Evolutionary conservation across 2,329 filamentous ascomycete genomes (phyloP).

Genomic region (Aspergillus jensenii): DNA sequence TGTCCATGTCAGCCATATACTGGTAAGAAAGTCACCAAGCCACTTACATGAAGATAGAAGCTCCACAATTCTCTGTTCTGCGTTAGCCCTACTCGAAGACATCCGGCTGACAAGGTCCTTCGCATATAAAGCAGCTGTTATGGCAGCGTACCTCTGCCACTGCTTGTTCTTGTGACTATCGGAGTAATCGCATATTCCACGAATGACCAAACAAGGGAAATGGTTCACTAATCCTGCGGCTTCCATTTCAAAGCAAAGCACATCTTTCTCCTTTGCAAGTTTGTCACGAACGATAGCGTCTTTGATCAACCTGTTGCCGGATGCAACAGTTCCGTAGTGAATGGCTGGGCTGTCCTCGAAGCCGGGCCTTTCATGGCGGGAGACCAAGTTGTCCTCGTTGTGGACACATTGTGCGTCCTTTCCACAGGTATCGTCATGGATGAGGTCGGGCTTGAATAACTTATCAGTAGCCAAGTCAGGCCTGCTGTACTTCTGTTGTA

Average conservation of each 20-base stretch:
- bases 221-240: slow-evolving; percentile 11
- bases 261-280: background rate
- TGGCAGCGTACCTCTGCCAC: slow-evolving; percentile 39
- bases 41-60: no score
- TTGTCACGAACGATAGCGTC: slow-evolving; percentile 13
- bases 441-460: no score
- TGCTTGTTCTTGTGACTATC: slow-evolving; percentile 41
- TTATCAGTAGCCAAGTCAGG: no score
- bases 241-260: slow-evolving; percentile 14
- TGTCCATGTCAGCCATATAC: no score
- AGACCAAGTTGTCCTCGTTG: no score
- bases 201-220: slow-evolving; percentile 41
- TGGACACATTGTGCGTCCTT: no score
- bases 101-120: background rate
- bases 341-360: no score
- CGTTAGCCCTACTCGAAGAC: accelerated
- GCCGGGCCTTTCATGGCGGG: no score
- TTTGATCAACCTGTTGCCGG: slow-evolving; percentile 18
- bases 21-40: no score
- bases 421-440: no score
- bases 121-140: slow-evolving; percentile 28
- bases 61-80: accelerated
- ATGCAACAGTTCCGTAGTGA: slow-evolving; percentile 22
- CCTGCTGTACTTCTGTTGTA: no score
- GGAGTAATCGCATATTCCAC: slow-evolving; percentile 43